These are phyloP conservation scores for Lomentospora prolificans DNA, from an alignment of 2,329 filamentous ascomycete genomes.

Conservation along the genomic window DNA sequence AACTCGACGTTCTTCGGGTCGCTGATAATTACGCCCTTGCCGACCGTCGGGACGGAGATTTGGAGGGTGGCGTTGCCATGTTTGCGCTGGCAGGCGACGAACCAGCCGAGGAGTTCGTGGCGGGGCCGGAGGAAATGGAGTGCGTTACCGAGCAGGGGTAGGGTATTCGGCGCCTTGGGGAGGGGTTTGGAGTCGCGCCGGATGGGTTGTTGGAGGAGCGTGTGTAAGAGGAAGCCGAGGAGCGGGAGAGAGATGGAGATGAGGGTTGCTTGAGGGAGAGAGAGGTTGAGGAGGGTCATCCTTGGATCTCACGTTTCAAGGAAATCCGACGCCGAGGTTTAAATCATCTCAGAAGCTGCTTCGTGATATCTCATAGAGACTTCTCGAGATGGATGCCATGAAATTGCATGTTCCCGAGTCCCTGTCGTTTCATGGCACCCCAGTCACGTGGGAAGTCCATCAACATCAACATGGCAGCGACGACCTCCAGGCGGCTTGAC, in stretches of 20 bases:
- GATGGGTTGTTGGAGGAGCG: slow-evolving; percentile 36
- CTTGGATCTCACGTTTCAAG: no score
- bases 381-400: no score
- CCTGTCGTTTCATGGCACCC: no score
- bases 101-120: slow-evolving; percentile 53
- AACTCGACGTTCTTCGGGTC: slow-evolving; percentile 53
- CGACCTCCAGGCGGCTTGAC: no score
- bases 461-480: no score
- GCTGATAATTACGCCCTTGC: slow-evolving; percentile 53
- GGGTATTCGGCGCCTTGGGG: slow-evolving; percentile 30
- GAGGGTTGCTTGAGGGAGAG: not conserved
- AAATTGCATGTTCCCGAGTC: no score
- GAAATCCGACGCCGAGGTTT: no score
- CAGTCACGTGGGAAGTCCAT: no score
- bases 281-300: slow-evolving; percentile 6
- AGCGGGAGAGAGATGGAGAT: slow-evolving; percentile 19
- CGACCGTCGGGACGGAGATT: slow-evolving; percentile 52
- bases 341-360: no score
- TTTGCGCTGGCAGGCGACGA: slow-evolving; percentile 44
- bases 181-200: slow-evolving; percentile 16
- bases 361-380: no score
- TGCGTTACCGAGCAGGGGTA: slow-evolving; percentile 51
- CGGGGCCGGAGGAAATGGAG: slow-evolving; percentile 50
- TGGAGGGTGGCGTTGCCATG: slow-evolving; percentile 52
- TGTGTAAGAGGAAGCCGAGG: slow-evolving; percentile 37